Evolutionary conservation across 2,329 filamentous ascomycete species (phyloP).

Genomic region (Neoarthrinium moseri): DNA sequence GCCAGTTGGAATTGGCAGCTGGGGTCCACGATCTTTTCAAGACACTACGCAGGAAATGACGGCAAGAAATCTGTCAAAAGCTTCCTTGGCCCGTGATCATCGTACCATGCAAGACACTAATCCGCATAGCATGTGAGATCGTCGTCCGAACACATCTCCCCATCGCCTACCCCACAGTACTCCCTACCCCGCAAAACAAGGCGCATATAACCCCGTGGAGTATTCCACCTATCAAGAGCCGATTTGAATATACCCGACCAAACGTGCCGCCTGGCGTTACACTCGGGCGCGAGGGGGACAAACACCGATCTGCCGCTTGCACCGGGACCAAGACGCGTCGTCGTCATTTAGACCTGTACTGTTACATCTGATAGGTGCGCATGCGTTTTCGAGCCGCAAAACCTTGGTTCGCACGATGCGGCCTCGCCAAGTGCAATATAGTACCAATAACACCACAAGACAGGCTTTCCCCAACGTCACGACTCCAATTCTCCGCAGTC

Average conservation of each 20-base stretch:
- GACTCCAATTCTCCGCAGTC: slow-evolving; percentile 2
- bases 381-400: slow-evolving; percentile 1
- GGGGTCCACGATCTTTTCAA: too few species aligned
- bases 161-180: not conserved
- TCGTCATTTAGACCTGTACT: not conserved
- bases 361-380: slow-evolving; percentile 5
- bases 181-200: not conserved
- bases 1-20: too few species aligned
- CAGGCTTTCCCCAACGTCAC: not conserved
- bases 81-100: too few species aligned
- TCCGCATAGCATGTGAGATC: not conserved
- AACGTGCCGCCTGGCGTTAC: slow-evolving; percentile 1
- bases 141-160: not conserved
- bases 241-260: not conserved
- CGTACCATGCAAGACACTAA: too few species aligned
- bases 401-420: slow-evolving; percentile 1
- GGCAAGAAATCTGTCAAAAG: too few species aligned
- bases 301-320: slow-evolving; percentile 4
- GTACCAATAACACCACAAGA: not conserved
- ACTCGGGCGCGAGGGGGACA: not conserved
- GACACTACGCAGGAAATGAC: too few species aligned
- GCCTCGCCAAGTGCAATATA: too few species aligned
- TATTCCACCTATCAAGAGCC: slow-evolving; percentile 1
- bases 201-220: not conserved
- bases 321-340: not conserved